phyloP scores from a whole-genome alignment of 1,139 yeast species.

The Zygosaccharomyces pseudobailii region DNA sequence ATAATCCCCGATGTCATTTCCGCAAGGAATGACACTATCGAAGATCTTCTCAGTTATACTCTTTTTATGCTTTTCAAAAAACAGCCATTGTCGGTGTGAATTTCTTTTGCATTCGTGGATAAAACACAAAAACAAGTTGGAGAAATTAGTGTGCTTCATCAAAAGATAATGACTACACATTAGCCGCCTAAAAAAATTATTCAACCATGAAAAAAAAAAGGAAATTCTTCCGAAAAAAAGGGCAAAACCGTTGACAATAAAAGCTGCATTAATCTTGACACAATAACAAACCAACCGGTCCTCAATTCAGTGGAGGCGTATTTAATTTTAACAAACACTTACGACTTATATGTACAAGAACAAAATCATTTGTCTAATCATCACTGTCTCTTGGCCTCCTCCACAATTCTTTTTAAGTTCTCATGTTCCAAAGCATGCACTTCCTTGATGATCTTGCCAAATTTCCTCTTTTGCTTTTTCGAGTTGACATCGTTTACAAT shows the following conservation, averaged over 20 bases:
- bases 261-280: too few species aligned
- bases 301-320: too few species aligned
- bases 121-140: not conserved
- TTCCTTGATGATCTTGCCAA: conserved; percentile 31
- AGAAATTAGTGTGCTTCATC: not conserved
- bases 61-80: not conserved
- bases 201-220: not conserved
- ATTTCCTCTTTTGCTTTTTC: conserved; percentile 38
- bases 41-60: not conserved
- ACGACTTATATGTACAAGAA: conserved; percentile 1
- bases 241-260: not conserved
- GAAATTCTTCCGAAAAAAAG: not conserved
- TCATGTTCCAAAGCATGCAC: conserved; percentile 37
- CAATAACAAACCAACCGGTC: too few species aligned
- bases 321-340: not conserved
- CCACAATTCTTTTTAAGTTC: conserved; percentile 36
- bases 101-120: not conserved
- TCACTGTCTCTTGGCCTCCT: conserved; percentile 29
- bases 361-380: conserved; percentile 9
- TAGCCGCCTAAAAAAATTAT: not conserved
- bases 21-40: not conserved
- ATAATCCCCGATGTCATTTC: not conserved
- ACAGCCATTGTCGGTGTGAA: not conserved
- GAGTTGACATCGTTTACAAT: conserved; percentile 42
- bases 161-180: not conserved